Percentiles rank a stretch among this genome's conserved stretches.
These are phyloP conservation scores for Boletus sensibilis DNA, from an alignment of 768 basidiomycete genomes.

Conservation along the genomic window DNA sequence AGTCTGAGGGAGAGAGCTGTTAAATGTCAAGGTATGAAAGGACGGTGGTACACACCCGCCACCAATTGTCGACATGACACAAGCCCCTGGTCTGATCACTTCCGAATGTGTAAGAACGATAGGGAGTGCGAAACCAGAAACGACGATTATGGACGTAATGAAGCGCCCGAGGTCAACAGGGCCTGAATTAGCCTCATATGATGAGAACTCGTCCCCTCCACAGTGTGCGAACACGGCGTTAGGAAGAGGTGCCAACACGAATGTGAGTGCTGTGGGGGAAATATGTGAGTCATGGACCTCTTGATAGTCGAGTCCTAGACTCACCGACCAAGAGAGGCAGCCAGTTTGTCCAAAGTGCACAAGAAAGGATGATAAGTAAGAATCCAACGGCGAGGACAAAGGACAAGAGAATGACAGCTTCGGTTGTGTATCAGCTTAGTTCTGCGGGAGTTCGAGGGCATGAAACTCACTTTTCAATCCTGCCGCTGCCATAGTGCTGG, in stretches of 20 bases:
- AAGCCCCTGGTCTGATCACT: constrained; percentile 80
- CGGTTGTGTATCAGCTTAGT: constrained; percentile 2
- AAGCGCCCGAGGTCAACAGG: constrained; percentile 92
- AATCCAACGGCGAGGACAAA: constrained; percentile 99
- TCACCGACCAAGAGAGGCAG: constrained; percentile 92
- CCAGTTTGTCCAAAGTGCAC: constrained; percentile 97
- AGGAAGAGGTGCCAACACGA: constrained; percentile 93
- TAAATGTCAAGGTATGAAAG: background rate
- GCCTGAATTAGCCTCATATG: constrained; percentile 67
- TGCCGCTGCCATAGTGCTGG: constrained; percentile 53
- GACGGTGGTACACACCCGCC: constrained; percentile 57
- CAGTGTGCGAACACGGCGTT: constrained; percentile 95
- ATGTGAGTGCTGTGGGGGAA: constrained; percentile 69
- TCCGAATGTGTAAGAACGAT: constrained; percentile 90
- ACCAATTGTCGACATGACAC: constrained; percentile 92
- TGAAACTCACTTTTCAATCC: constrained; percentile 62
- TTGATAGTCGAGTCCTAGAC: constrained; percentile 28
- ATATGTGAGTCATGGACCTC: background rate
- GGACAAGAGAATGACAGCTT: constrained; percentile 94
- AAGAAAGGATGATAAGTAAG: constrained; percentile 94
- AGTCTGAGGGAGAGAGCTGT: constrained; percentile 41
- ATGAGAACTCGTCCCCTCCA: constrained; percentile 82
- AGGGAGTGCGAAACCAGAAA: constrained; percentile 92
- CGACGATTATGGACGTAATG: constrained; percentile 85
- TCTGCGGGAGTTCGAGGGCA: background rate